These are phyloP conservation scores for Spiromastix sp. DNA, from an alignment of 2,329 filamentous ascomycete species.

Conservation along the genomic window DNA sequence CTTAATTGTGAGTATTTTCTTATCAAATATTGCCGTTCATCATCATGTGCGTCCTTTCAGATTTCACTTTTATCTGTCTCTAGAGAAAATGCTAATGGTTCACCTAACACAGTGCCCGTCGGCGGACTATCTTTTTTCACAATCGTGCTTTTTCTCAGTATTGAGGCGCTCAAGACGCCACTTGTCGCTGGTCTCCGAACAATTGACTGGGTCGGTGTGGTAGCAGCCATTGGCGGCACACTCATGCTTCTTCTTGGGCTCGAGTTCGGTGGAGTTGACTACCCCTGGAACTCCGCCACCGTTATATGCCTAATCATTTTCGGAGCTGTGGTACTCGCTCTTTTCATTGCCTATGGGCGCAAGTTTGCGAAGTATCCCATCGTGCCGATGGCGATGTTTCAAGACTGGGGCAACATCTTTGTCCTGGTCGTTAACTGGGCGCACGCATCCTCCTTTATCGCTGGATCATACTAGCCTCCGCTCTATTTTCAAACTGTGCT, in stretches of 20 bases:
- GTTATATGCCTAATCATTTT: slow-evolving; percentile 72
- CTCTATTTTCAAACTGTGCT: slow-evolving; percentile 76
- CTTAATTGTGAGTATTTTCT: slow-evolving; percentile 44
- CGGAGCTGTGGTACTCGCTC: slow-evolving; percentile 48
- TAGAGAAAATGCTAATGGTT: slow-evolving; percentile 1
- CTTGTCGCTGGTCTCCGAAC: slow-evolving; percentile 47
- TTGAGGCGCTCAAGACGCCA: slow-evolving; percentile 52
- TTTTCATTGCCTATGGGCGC: slow-evolving; percentile 66
- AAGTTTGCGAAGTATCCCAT: slow-evolving; percentile 66
- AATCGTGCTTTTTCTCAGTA: slow-evolving; percentile 49
- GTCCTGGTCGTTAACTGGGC: slow-evolving; percentile 57
- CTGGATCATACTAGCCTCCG: slow-evolving; percentile 68
- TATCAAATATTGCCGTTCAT: not conserved
- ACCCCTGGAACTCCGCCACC: slow-evolving; percentile 64
- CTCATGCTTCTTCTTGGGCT: slow-evolving; percentile 80
- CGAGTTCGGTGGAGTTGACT: slow-evolving; percentile 67
- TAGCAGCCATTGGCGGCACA: slow-evolving; percentile 62
- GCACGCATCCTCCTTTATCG: slow-evolving; percentile 69
- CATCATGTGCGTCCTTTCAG: no score
- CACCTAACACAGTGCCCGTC: slow-evolving; percentile 37
- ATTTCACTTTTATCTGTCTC: no score
- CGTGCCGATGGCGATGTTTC: slow-evolving; percentile 65
- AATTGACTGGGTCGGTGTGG: slow-evolving; percentile 54
- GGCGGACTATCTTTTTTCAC: slow-evolving; percentile 50
- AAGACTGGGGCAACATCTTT: slow-evolving; percentile 53